Evolutionary conservation across 2,329 filamentous ascomycete genomes (phyloP).

Genomic region (Cryphonectria radicalis): DNA sequence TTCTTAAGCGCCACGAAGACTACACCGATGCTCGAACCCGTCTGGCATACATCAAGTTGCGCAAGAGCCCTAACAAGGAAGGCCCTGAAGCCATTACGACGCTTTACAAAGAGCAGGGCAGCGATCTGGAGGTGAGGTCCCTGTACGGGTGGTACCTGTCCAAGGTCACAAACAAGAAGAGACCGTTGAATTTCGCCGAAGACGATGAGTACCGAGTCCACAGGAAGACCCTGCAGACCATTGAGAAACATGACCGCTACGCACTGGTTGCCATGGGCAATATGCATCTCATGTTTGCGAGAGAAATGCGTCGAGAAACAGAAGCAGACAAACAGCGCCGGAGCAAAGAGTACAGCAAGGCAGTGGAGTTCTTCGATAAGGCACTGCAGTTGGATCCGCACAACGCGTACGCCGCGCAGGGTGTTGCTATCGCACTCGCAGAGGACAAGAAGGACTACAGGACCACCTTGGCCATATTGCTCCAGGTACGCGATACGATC

Average conservation of each 20-base stretch:
- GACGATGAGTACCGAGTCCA: slow-evolving; percentile 93
- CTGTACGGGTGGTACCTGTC: slow-evolving; percentile 96
- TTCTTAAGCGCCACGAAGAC: slow-evolving; percentile 83
- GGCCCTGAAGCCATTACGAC: slow-evolving; percentile 85
- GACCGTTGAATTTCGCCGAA: slow-evolving; percentile 78
- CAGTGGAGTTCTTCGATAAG: slow-evolving; percentile 98
- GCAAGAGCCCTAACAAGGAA: slow-evolving; percentile 79
- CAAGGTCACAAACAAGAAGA: slow-evolving; percentile 78
- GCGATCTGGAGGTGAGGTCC: slow-evolving; percentile 88
- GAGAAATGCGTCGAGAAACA: slow-evolving; percentile 91
- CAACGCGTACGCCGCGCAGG: slow-evolving; percentile 96
- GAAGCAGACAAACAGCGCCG: slow-evolving; percentile 92
- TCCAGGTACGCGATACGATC: slow-evolving; percentile 87
- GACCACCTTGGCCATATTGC: slow-evolving; percentile 82
- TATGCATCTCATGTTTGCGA: slow-evolving; percentile 80
- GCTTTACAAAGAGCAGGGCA: slow-evolving; percentile 81
- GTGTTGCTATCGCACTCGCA: slow-evolving; percentile 89
- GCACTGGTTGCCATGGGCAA: slow-evolving; percentile 97
- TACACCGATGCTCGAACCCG: slow-evolving; percentile 92
- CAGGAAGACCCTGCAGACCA: slow-evolving; percentile 91
- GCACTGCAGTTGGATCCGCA: slow-evolving; percentile 91
- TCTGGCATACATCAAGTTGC: slow-evolving; percentile 86
- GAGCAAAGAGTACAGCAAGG: slow-evolving; percentile 82
- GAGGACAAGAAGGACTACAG: slow-evolving; percentile 93
- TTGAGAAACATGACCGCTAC: slow-evolving; percentile 98